phyloP scores from a whole-genome alignment of 305 asterid species.

The Fraxinus floribunda region DNA sequence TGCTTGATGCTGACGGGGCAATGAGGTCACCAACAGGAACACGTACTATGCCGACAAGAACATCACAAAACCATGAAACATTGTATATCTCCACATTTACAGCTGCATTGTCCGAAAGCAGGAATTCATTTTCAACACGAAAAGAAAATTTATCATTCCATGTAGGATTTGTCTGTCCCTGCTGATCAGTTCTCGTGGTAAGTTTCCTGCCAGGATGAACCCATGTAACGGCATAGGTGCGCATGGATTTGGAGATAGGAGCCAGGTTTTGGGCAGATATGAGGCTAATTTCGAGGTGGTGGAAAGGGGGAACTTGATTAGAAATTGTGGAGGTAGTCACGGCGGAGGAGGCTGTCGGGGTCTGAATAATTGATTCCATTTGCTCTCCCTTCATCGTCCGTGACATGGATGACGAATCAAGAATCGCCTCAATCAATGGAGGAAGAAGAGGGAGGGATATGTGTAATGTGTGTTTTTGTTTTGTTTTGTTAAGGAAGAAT shows the following conservation, averaged over 20 bases:
- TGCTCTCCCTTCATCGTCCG: constrained; percentile 28
- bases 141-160: constrained; percentile 72
- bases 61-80: constrained; percentile 62
- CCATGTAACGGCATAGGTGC: constrained; percentile 62
- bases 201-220: constrained; percentile 44
- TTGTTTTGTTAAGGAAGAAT: constrained; percentile 29
- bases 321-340: constrained; percentile 34
- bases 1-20: constrained; percentile 25
- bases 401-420: constrained; percentile 19
- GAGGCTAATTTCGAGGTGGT: constrained; percentile 59
- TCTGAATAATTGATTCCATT: constrained; percentile 42
- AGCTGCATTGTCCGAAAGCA: constrained; percentile 40
- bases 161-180: constrained; percentile 52
- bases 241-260: constrained; percentile 46
- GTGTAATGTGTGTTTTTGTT: constrained; percentile 16
- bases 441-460: constrained; percentile 1
- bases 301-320: constrained; percentile 33
- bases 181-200: constrained; percentile 45
- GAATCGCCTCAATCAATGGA: constrained; percentile 14
- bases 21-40: constrained; percentile 46
- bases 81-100: constrained; percentile 57
- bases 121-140: constrained; percentile 42
- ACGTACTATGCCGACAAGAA: constrained; percentile 52
- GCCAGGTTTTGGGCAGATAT: constrained; percentile 70
- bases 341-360: constrained; percentile 47